These are phyloP conservation scores for Diatrype stigma DNA, from an alignment of 2,329 filamentous ascomycete genomes.

Conservation along the genomic window DNA sequence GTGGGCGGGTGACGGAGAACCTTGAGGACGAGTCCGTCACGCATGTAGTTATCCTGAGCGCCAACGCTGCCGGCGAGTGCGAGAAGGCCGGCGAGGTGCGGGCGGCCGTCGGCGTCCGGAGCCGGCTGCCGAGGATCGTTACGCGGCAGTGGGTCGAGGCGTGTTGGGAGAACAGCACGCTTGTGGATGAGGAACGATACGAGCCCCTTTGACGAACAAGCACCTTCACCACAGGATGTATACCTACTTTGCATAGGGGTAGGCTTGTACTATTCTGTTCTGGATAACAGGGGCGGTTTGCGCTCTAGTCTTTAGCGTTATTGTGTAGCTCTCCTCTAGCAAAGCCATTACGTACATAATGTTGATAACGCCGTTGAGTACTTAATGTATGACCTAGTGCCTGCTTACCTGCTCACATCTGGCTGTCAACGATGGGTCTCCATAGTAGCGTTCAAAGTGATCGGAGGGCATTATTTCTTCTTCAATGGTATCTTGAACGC, in stretches of 20 bases:
- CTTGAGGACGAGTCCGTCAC: conserved; percentile 56
- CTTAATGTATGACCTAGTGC: no score
- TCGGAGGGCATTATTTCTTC: no score
- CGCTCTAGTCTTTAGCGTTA: no score
- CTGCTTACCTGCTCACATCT: no score
- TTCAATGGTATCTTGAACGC: no score
- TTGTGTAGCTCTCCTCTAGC: not conserved
- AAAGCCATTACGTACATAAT: not conserved
- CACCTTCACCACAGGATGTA: no score
- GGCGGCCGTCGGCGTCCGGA: conserved; percentile 36
- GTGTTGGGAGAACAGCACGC: conserved; percentile 74
- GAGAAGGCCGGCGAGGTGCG: conserved; percentile 41
- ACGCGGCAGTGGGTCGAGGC: conserved; percentile 68
- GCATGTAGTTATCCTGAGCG: conserved; percentile 63
- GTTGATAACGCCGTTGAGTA: no score
- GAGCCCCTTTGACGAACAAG: conserved; percentile 18
- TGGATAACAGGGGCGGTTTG: not conserved
- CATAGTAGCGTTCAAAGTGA: no score
- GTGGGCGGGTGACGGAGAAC: conserved; percentile 53
- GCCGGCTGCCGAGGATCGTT: conserved; percentile 64
- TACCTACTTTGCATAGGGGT: not conserved
- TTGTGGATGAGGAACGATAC: conserved; percentile 73
- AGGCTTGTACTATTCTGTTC: not conserved
- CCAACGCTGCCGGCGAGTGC: conserved; percentile 31
- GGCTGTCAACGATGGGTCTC: no score